Evolutionary conservation across 176 grass and related monocot genomes (phyloP).

Genomic region (Eragrostis curvula): DNA sequence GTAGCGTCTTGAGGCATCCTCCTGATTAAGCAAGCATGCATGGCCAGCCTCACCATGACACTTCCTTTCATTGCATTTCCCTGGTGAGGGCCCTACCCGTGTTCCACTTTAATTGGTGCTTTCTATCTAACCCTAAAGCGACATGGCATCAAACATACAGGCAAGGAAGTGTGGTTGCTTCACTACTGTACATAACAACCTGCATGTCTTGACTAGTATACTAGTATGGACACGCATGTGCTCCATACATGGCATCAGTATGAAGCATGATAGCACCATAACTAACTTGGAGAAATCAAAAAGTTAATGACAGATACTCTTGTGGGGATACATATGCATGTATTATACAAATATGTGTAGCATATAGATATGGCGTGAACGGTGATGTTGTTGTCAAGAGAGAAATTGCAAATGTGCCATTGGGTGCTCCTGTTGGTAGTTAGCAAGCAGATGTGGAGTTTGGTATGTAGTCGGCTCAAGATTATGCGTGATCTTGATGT

Average conservation of each 20-base stretch:
- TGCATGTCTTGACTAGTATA: not conserved
- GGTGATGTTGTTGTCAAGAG: conserved; percentile 33
- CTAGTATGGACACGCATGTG: too few species aligned
- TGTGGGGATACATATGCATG: conserved; percentile 11
- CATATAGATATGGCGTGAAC: not conserved
- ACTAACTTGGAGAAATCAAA: conserved; percentile 31
- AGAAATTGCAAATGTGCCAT: conserved; percentile 16
- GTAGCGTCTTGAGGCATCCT: conserved; percentile 38
- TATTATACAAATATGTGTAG: not conserved
- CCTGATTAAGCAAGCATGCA: conserved; percentile 42
- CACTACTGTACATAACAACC: conserved; percentile 36
- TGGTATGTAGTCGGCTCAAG: conserved; percentile 47
- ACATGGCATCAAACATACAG: conserved; percentile 75
- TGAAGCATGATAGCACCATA: conserved; percentile 24
- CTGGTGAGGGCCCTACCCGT: conserved; percentile 41
- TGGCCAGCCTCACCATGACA: conserved; percentile 46
- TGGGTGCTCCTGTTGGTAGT: conserved; percentile 60
- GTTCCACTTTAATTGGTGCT: conserved; percentile 58
- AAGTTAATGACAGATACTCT: conserved; percentile 11
- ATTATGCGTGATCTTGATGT: conserved; percentile 50
- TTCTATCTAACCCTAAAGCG: conserved; percentile 95
- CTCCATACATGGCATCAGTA: conserved; percentile 5
- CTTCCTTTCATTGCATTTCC: conserved; percentile 45
- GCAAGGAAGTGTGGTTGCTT: conserved; percentile 24
- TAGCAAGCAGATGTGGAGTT: conserved; percentile 66